Base-by-base conservation (phyloP, 352 stramenopile genomes). In the Aphanomyces astaci region DNA sequence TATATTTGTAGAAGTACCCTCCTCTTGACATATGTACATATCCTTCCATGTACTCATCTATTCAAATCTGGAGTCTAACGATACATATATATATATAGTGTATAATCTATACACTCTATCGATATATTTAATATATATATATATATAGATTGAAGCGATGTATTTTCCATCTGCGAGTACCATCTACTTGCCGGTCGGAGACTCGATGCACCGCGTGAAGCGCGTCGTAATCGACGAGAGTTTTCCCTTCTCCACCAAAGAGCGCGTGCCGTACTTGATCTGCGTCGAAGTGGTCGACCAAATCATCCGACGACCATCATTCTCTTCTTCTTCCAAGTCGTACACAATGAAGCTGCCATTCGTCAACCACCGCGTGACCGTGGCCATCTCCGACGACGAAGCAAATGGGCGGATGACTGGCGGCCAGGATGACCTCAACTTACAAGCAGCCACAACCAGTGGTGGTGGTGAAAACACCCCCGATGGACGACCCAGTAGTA, bases 281-380 rank as follows among this genome's bases (percentile, higher is more conserved):
- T 90, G 84, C 54, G 77, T 94, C 1, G 86, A 94, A 49, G 86
- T 94, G 5, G 71, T 94, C 40, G 85, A 94, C 60, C 92, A 90
- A 60, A 80, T 80, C 15, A 69, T 73, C 9, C n/a, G n/a, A 13
- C 71, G 0, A 66, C 70, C 0, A 32, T 17, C 36, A 64, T 45
- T 15, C 7, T 43, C 15, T 7, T 7, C 7, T 15, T 15, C 36
- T 7, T 7, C 36, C 36, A 43, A 43, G 15, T 71, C 9, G 63
- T 68, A 68, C 51, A 66, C 64, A 11, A 67, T 88, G 19, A 80
- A 79, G 43, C 59, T 88, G 10, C 76, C 77, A 15, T 88, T 88
- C n/a, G n/a, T n/a, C 30, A 79, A 77, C 48, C 85, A 87, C 59
- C 71, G 19, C 28, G 65, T 73, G 3, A 73, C 70, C 10, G 51